Base-by-base conservation (phyloP, 352 stramenopile species). In the Globisporangium megalacanthum region DNA sequence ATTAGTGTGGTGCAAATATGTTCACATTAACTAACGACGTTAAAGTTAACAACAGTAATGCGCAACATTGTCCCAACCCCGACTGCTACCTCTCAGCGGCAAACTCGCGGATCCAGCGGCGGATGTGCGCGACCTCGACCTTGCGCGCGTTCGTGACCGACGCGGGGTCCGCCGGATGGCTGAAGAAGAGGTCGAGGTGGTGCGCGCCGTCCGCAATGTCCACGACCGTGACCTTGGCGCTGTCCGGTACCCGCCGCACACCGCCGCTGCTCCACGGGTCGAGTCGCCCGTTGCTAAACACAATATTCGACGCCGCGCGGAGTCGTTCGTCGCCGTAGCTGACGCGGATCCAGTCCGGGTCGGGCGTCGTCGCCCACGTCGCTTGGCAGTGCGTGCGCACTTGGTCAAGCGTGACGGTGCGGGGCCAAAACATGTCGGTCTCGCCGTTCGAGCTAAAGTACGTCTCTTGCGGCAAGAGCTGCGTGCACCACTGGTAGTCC, bases 131-230 rank as follows among this genome's bases (percentile, higher is more conserved):
- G 44, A 97, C 49, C 56, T 97, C 86, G 14, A 68, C 70, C 45
- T 81, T 68, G 37, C 92, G 83, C 8, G 88, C 92, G 1, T 72
- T 59, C 20, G 72, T 68, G 49, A 97, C 86, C 3, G 83, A 91
- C 4, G 60, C 49, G 6, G 93, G 89, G 71, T 98, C 95, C 25
- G 89, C 68, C 22, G 74, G 66, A 54, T 95, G 72, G 53, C 73
- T 92, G 71, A 97, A 98, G 75, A 98, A 97, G 4, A 98, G 72
- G 59, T 98, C 90, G 47, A 97, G 60, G 64, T 97, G 90, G 60
- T 97, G 89, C 6, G 85, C 89, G 14, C 86, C 89, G 29, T 94
- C 78, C 7, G 77, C 69, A 37, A 96, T 92, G 31, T 66, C 61
- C 37, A 94, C 68, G 37, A 97, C 65, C 22, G 65, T 75, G 48